phyloP scores from a whole-genome alignment of 768 basidiomycete genomes.

The Hygrophorus pudorinus region DNA sequence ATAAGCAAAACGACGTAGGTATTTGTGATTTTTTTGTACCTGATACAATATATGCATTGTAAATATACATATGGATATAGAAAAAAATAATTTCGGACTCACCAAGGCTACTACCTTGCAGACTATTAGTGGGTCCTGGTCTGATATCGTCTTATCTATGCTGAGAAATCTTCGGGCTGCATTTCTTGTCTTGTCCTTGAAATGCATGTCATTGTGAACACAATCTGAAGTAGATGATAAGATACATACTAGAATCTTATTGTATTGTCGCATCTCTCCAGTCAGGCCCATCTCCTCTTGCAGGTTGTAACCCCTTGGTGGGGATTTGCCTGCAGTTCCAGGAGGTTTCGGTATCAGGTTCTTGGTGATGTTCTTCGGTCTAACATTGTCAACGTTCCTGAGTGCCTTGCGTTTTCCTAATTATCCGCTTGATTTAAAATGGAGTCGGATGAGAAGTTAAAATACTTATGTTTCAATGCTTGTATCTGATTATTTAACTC shows the following conservation, averaged over 20 bases:
- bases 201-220: not conserved
- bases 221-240: not conserved
- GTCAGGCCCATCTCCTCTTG: not conserved
- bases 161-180: not conserved
- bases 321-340: not conserved
- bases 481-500: not conserved
- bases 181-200: not conserved
- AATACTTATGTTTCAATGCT: not conserved
- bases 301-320: conserved; percentile 1
- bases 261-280: not conserved
- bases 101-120: not conserved
- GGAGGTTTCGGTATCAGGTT: not conserved
- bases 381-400: not conserved
- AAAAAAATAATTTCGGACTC: not conserved
- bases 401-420: not conserved
- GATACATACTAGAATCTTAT: not conserved
- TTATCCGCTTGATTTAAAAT: not conserved
- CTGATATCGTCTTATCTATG: not conserved
- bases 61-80: not conserved
- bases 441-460: not conserved
- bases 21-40: not conserved
- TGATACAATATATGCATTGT: not conserved
- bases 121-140: not conserved
- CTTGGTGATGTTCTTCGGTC: not conserved
- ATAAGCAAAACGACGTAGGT: not conserved